A percentile compares a stretch with the other conserved stretches of the same genome.
Conservation (phyloP, 2,329 filamentous ascomycete genomes). For the Aspergillus tubingensis region DNA sequence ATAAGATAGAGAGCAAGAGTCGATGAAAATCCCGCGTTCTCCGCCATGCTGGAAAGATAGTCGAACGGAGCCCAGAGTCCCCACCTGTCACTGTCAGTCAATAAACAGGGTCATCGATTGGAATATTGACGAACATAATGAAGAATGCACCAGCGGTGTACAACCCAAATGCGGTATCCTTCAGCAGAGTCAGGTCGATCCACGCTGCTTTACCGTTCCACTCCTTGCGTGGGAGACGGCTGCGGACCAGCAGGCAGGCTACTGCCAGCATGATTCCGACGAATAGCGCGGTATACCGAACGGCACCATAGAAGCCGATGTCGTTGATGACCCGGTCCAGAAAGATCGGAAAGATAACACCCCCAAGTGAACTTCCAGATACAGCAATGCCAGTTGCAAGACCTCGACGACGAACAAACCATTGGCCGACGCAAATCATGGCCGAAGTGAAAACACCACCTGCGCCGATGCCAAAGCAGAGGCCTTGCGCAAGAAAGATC, state of each 20-base stretch:
- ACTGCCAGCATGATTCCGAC: conserved; percentile 22
- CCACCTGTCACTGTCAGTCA: conserved; percentile 22
- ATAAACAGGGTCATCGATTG: neutral
- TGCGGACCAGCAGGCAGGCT: conserved; percentile 22
- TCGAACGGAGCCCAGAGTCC: conserved; percentile 30
- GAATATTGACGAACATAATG: conserved; percentile 23
- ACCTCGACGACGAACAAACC: conserved; percentile 19
- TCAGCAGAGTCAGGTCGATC: conserved; percentile 31
- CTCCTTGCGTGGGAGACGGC: conserved; percentile 30
- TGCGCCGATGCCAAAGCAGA: conserved; percentile 20
- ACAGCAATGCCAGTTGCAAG: conserved; percentile 17
- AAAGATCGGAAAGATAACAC: conserved; percentile 29
- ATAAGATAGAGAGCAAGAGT: conserved; percentile 27
- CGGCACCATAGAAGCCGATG: conserved; percentile 23
- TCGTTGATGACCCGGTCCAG: conserved; percentile 18
- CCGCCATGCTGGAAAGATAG: conserved; percentile 24
- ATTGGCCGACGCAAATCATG: conserved; percentile 22
- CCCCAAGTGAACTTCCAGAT: conserved; percentile 20
- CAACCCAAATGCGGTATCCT: conserved; percentile 25
- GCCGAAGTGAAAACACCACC: conserved; percentile 18
- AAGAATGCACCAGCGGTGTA: conserved; percentile 30
- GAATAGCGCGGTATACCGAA: conserved; percentile 26
- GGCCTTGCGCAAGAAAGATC: conserved; percentile 21
- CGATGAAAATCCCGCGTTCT: conserved; percentile 20
- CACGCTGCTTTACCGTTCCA: conserved; percentile 30